Evolutionary conservation across 164 flowering plant genomes (phyloP), one percentile per base, ranked within the genome.

Genomic region (Berberis thunbergii): DNA sequence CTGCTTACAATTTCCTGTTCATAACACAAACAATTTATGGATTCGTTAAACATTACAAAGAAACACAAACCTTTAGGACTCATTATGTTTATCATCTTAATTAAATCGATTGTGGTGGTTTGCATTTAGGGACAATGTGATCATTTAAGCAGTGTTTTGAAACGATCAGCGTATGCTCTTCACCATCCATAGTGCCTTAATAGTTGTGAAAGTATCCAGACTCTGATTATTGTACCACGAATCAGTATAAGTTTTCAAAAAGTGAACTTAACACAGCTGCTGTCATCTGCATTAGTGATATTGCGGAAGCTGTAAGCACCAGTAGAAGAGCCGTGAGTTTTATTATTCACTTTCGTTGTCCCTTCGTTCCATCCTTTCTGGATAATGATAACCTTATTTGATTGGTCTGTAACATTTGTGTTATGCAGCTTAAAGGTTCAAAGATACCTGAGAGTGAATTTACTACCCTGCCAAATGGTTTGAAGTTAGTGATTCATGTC

Each of bases 361-460:
- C 11, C 38, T 8, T 56, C 43, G 40, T 4, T 46, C 44, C 45
- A 43, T 45, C 8, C 12, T 60, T 8, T 12, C 39, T 8, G 57
- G 48, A 45, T 40, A 26, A 26, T 26, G 26, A 4, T 9, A 26
- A 41, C 1, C 4, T 54, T 26, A 0, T 10, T 13, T 5, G 8
- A 55, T 38, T 39, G 6, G 26, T 11, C 4, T 59, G 11, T 45
- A 43, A 55, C 54, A 40, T 59, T 45, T 44, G 52, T 45, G 67
- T 62, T 61, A 11, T 82, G 82, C 89, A 89, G 96, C 91, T 92
- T 57, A 84, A 84, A 77, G 91, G 81, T 55, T 74, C 86, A n/a
- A 89, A 92, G 74, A 73, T 92, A 80, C 94, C 96, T n/a, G 96
- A 92, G 69, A 82, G 79, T 71, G 98, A 92, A 59, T 89, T 54